Conservation (phyloP, 176 grass and related monocot species). For the Dactylis glomerata region DNA sequence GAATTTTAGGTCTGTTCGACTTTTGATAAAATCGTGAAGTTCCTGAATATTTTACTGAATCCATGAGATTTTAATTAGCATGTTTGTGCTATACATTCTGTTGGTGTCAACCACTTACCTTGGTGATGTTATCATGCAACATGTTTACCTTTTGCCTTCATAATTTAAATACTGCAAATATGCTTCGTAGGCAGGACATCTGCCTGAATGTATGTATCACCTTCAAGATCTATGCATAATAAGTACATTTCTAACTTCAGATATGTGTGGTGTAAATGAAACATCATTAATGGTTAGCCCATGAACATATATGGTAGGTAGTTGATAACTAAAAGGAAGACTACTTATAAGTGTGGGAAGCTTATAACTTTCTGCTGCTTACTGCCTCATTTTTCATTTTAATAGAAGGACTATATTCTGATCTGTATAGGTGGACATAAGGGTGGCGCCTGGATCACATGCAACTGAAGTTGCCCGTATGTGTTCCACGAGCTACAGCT, state of each 20-base stretch:
- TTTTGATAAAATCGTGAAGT: too few species aligned
- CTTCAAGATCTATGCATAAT: not conserved
- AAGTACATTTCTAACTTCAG: not conserved
- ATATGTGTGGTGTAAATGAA: not conserved
- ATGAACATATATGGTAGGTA: not conserved
- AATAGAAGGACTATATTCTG: constrained; percentile 5
- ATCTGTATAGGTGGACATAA: too few species aligned
- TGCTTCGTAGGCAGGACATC: too few species aligned
- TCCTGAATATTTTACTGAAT: too few species aligned
- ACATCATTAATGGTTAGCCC: not conserved
- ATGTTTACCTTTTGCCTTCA: too few species aligned
- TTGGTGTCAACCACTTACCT: too few species aligned
- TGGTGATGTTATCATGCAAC: too few species aligned
- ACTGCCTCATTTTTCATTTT: not conserved
- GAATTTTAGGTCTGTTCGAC: too few species aligned
- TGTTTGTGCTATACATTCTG: too few species aligned
- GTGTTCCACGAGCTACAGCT: not conserved
- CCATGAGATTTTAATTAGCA: too few species aligned
- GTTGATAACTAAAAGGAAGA: not conserved
- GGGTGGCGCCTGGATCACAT: constrained; percentile 86
- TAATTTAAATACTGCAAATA: too few species aligned
- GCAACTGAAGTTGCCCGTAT: constrained; percentile 84
- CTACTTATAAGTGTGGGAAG: not conserved
- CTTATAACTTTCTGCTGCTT: not conserved
- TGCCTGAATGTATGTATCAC: too few species aligned